Base-by-base conservation (phyloP, 73 alveolate species). In the Tetrahymena borealis region DNA sequence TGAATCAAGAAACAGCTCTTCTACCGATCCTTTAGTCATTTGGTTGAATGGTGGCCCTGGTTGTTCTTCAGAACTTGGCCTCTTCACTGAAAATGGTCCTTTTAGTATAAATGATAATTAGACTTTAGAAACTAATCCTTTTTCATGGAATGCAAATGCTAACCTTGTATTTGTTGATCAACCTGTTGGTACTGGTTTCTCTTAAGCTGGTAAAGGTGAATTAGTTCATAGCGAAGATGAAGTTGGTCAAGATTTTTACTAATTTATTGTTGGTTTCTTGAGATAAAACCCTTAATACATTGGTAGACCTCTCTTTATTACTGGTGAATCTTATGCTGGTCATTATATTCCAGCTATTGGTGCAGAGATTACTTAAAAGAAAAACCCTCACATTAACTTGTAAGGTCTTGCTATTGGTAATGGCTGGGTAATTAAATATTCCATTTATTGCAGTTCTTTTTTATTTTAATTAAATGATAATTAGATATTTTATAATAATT, bases 41-140 rank as follows among this genome's bases (percentile, higher is more conserved):
- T 99, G 99, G 99, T 95, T 98, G 94, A 99, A 98, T 93, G 99
- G 99, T 13, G 99, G 99, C 18, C 99, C 99, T 41, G 99, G 99
- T 13, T 99, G 99, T 91, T 97, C 99, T 36, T 97, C 99, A 6
- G 78, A 98, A 92, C 98, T 97, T 32, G 99, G 99, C 8, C 94
- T 97, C 91, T 93, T 99, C 78, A 95, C 94, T 38, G 99, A 99
- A 95, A 96, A 96, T 43, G 99, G 99, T 13, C 99, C 99, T 42
- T 97, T 95, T 79, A 97, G 97, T 32, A 91, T 97, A 16, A 99
- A 97, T 90, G 97, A 94, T 93, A 98, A 97, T 36, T 98, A 96
- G 32, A 95, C 95, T 9, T 92, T 98, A 93, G 78, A 93, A 43
- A 37, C 60, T 39, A 99, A 98, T 95, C 97, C 95, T 39, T 96